Conservation (phyloP, 2,329 filamentous ascomycete species). For the Neocucurbitaria cava region DNA sequence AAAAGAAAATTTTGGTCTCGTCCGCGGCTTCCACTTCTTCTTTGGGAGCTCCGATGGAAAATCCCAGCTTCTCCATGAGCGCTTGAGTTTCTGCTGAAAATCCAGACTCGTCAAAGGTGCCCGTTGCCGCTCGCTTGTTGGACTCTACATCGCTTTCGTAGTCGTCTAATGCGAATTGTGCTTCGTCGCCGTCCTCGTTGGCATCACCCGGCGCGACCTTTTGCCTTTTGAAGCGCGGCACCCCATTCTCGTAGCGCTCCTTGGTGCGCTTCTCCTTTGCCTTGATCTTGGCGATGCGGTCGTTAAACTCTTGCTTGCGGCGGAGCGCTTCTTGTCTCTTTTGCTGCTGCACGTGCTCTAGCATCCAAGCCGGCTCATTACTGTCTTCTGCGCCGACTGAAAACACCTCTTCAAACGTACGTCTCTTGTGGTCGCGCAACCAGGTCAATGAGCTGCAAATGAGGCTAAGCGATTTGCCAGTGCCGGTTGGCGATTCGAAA, state of each 20-base stretch:
- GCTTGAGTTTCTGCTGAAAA: conserved; percentile 78
- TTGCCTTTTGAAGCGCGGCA: conserved; percentile 56
- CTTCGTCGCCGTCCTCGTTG: conserved; percentile 57
- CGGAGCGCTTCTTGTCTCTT: conserved; percentile 71
- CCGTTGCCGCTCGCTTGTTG: conserved; percentile 24
- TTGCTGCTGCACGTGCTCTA: conserved; percentile 75
- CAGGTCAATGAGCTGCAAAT: conserved; percentile 90
- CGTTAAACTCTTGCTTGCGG: conserved; percentile 75
- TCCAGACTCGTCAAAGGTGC: conserved; percentile 49
- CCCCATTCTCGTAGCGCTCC: conserved; percentile 58
- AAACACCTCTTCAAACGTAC: conserved; percentile 62
- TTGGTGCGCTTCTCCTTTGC: conserved; percentile 67
- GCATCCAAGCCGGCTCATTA: conserved; percentile 84
- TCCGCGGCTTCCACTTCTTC: conserved; percentile 63
- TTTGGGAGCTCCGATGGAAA: conserved; percentile 39
- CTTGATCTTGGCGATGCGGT: conserved; percentile 69
- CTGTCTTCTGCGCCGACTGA: conserved; percentile 57
- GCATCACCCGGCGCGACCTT: conserved; percentile 20
- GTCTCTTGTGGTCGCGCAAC: conserved; percentile 81
- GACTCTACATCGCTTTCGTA: conserved; percentile 69
- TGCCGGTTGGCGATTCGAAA: conserved; percentile 92
- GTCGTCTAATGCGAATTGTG: conserved; percentile 77
- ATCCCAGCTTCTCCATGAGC: conserved; percentile 69
- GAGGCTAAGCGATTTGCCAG: conserved; percentile 89
- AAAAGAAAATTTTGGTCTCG: conserved; percentile 86